phyloP scores from a whole-genome alignment of 148 eudicot genomes.

The Bassia scoparia region DNA sequence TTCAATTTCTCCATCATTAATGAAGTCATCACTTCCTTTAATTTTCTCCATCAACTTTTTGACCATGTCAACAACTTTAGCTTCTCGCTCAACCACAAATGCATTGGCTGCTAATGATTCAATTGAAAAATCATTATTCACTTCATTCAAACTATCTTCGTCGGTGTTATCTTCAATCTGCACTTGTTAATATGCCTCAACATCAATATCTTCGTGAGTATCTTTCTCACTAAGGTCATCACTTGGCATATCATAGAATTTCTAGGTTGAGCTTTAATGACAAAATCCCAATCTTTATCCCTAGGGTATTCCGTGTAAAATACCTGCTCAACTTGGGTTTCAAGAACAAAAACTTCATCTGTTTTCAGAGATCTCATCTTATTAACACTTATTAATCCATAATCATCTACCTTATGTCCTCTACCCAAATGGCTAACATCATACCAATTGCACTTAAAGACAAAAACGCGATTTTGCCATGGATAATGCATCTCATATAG shows the following conservation, averaged over 20 bases:
- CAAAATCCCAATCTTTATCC: slow-evolving; percentile 1
- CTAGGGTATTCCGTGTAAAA: not conserved
- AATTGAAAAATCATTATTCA: not conserved
- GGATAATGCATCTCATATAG: not conserved
- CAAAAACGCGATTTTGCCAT: not conserved
- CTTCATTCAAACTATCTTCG: not conserved
- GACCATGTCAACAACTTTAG: not conserved
- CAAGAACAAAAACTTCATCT: slow-evolving; percentile 5
- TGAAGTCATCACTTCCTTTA: not conserved
- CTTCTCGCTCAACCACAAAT: not conserved
- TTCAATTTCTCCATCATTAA: slow-evolving; percentile 11
- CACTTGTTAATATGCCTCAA: not conserved
- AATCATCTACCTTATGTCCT: not conserved
- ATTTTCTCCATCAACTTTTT: not conserved
- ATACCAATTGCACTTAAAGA: slow-evolving; percentile 14
- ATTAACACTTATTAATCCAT: not conserved
- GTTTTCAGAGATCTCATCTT: not conserved
- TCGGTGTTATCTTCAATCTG: not conserved
- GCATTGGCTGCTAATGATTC: not conserved
- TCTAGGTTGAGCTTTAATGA: slow-evolving; percentile 3
- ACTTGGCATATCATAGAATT: slow-evolving; percentile 5
- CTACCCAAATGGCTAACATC: not conserved
- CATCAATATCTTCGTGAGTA: not conserved
- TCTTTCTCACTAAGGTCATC: not conserved
- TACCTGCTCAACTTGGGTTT: slow-evolving; percentile 12